Evolutionary conservation across 2,329 filamentous ascomycete genomes (phyloP), one percentile per base, ranked within the genome.

Genomic region (Clonostachys rosea): DNA sequence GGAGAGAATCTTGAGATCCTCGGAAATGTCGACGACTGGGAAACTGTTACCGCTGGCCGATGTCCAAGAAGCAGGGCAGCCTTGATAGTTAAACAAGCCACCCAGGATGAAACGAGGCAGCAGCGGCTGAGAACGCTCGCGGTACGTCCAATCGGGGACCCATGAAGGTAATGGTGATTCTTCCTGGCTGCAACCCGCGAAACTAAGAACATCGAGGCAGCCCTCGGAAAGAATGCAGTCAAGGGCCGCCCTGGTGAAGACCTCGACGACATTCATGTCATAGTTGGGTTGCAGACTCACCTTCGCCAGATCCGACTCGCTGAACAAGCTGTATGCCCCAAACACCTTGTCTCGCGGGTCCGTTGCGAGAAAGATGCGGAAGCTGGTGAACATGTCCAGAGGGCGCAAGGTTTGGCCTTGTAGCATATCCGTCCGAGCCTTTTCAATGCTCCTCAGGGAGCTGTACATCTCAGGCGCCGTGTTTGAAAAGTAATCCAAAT

Each of bases 281-380:
- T 42, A 42, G 17, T 42, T 42, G n/a, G 40, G 16, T 3, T 17
- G n/a, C 14, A 42, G 40, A 3, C 13, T 14, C 20, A 17, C 20
- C 7, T 12, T n/a, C 13, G 40, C 20, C 16, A 20, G 16, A 42
- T 42, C 40, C 24, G 24, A 30, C 40, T 42, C n/a, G 20, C 18
- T 42, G 7, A 20, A 17, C 39, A 46, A 5, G 2, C 44, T 39
- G 34, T 41, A 14, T 13, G 42, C 13, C 7, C 17, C 44, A n/a
- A 34, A 46, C 6, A 46, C 34, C 16, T 46, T 46, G n/a, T 46
- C 44, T 16, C 37, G 37, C 9, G 44, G 44, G 30, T 46, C 33
- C n/a, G 44, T 42, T 3, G n/a, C 16, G 3, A 20, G n/a, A 20
- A 42, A 42, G 13, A 16, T 42, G n/a, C 40, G 40, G 20, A 16